Evolutionary conservation across 2,329 filamentous ascomycete genomes (phyloP).

Genomic region (Plenodomus biglobosus): DNA sequence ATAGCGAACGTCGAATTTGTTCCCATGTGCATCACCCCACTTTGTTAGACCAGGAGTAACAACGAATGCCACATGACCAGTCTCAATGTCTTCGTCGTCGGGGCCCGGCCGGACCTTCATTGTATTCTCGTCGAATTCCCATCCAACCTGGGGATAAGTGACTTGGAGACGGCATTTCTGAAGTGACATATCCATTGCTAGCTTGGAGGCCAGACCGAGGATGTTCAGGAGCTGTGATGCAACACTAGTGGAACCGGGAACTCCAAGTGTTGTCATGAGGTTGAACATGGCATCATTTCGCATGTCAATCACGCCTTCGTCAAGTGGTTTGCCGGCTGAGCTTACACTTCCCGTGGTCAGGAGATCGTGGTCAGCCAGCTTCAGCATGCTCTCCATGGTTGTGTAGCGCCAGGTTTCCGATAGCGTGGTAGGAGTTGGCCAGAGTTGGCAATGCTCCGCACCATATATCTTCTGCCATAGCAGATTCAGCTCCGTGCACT

Average conservation of each 20-base stretch:
- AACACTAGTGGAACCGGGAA: background rate
- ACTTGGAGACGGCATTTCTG: conserved; percentile 23
- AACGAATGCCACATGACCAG: conserved; percentile 15
- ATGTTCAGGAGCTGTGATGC: conserved; percentile 3
- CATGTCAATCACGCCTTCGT: conserved; percentile 1
- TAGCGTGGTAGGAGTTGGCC: conserved; percentile 4
- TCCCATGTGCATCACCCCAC: conserved; percentile 15
- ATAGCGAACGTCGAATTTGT: conserved; percentile 6
- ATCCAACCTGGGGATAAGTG: conserved; percentile 15
- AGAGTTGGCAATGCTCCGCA: background rate
- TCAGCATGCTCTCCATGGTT: conserved; percentile 5
- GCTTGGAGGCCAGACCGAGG: conserved; percentile 14
- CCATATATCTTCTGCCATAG: conserved; percentile 4
- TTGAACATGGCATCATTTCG: background rate
- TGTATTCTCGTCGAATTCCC: background rate
- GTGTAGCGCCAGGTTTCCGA: conserved; percentile 17
- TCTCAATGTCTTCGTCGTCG: conserved; percentile 10
- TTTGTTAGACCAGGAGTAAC: conserved; percentile 15
- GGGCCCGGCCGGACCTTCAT: conserved; percentile 7
- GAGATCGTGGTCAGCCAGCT: background rate
- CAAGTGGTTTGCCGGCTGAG: background rate
- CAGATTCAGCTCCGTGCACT: background rate
- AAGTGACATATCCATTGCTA: conserved; percentile 17
- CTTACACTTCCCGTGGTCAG: background rate
- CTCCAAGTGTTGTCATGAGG: background rate